Conservation (phyloP, 73 alveolate genomes). For the Paramecium tetraurelia region DNA sequence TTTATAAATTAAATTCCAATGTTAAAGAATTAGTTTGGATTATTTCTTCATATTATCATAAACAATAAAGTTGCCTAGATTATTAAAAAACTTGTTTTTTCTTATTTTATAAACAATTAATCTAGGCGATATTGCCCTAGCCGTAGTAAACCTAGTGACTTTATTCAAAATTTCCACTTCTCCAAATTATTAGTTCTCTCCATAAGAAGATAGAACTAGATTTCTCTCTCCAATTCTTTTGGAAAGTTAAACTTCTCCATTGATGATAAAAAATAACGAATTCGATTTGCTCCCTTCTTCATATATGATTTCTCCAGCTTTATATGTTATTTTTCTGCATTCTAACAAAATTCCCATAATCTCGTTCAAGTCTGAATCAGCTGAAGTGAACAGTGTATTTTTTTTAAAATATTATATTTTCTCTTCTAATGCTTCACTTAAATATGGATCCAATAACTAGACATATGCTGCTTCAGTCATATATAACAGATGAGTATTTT, state of each 20-base stretch:
- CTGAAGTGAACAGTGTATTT: neutral
- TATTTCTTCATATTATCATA: constrained; percentile 21
- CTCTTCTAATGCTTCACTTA: neutral
- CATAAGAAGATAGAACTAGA: constrained; percentile 27
- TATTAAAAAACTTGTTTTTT: constrained; percentile 2
- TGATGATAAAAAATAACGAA: neutral
- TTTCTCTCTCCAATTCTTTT: neutral
- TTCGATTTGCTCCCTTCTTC: neutral
- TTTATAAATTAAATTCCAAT: constrained; percentile 4
- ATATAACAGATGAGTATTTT: constrained; percentile 1
- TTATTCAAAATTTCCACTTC: constrained; percentile 39
- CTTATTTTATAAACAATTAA: constrained; percentile 32
- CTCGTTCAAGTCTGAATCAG: constrained; percentile 8
- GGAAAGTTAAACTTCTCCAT: constrained; percentile 33
- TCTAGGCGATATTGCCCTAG: constrained; percentile 22
- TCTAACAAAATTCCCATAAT: constrained; percentile 26
- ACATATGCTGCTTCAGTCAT: neutral
- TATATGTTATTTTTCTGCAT: neutral
- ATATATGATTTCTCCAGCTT: constrained; percentile 18
- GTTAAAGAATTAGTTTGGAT: neutral
- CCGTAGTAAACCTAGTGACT: neutral
- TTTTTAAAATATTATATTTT: neutral
- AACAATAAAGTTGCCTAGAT: neutral
- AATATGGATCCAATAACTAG: constrained; percentile 24
- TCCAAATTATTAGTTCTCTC: neutral